A percentile compares a stretch with the other conserved stretches of the same genome.
Conservation (phyloP, 1,284 basidiomycete species). For the Pseudozyma hubeiensis region DNA sequence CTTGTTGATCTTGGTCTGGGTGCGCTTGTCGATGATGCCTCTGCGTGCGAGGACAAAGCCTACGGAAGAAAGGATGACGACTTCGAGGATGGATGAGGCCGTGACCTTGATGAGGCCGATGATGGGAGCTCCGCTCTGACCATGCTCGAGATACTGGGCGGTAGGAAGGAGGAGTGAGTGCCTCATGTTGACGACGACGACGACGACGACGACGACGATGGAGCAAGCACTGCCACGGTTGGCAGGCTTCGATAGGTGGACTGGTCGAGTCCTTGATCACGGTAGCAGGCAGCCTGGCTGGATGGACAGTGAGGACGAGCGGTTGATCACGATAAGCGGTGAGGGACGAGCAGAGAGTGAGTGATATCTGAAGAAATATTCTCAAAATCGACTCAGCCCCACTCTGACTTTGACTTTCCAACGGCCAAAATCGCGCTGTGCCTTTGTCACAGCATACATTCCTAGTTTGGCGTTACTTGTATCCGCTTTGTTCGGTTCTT, state of each 20-base stretch:
- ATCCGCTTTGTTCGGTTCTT: too few species aligned
- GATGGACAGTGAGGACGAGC: too few species aligned
- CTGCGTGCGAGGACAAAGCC: constrained; percentile 84
- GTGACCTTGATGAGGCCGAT: constrained; percentile 59
- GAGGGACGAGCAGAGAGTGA: too few species aligned
- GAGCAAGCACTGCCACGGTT: neutral
- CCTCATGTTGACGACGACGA: constrained; percentile 19
- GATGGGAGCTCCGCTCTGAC: constrained; percentile 51
- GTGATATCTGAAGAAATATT: too few species aligned
- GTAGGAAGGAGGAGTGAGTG: constrained; percentile 39
- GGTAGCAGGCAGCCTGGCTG: too few species aligned
- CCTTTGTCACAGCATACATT: too few species aligned
- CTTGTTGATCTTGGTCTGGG: constrained; percentile 75
- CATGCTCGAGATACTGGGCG: constrained; percentile 40
- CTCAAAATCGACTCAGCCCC: too few species aligned
- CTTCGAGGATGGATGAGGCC: constrained; percentile 80
- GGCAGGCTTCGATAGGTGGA: neutral
- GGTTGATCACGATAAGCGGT: too few species aligned
- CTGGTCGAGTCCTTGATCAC: neutral
- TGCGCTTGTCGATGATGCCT: constrained; percentile 87
- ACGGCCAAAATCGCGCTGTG: constrained; percentile 12
- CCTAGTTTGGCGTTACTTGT: too few species aligned
- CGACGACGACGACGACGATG: neutral
- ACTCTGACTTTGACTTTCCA: neutral
- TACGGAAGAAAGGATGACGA: constrained; percentile 85